phyloP scores from a whole-genome alignment of 106 monocot species.

The Allium cepa region DNA sequence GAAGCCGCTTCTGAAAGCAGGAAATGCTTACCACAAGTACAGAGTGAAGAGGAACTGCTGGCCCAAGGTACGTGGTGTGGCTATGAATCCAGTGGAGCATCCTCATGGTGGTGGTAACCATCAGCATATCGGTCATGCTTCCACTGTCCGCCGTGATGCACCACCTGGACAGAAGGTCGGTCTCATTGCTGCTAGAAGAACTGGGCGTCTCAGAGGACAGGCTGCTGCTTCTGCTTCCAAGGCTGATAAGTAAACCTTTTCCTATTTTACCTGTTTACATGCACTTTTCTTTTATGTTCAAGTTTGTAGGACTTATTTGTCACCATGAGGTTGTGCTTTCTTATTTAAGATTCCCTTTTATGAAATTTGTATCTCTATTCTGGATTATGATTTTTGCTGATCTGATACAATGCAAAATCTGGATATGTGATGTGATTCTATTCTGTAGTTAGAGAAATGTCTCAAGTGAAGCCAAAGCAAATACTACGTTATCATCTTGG shows the following conservation, averaged over 20 bases:
- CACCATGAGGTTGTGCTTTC: neutral
- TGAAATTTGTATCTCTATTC: neutral
- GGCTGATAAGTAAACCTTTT: slow-evolving; percentile 10
- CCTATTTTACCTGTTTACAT: neutral
- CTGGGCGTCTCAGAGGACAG: slow-evolving; percentile 31
- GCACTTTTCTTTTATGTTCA: neutral
- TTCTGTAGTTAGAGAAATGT: too few relatives aligned
- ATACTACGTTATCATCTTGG: too few relatives aligned
- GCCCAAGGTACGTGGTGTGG: slow-evolving; percentile 29
- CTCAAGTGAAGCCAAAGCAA: too few relatives aligned
- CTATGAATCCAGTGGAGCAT: slow-evolving; percentile 36
- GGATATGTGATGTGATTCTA: too few relatives aligned
- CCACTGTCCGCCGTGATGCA: slow-evolving; percentile 21
- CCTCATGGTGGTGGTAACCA: slow-evolving; percentile 42
- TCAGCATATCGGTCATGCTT: slow-evolving; percentile 29
- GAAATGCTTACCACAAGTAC: slow-evolving; percentile 37
- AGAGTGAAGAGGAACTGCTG: slow-evolving; percentile 27
- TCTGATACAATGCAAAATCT: too few relatives aligned
- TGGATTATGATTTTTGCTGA: neutral
- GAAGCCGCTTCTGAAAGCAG: slow-evolving; percentile 31
- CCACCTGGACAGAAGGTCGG: slow-evolving; percentile 27
- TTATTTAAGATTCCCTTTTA: neutral
- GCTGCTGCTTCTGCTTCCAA: slow-evolving; percentile 38
- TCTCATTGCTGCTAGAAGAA: slow-evolving; percentile 27
- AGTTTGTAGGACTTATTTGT: neutral